Conservation (phyloP, 2,329 filamentous ascomycete species). For the Pyricularia grisea region DNA sequence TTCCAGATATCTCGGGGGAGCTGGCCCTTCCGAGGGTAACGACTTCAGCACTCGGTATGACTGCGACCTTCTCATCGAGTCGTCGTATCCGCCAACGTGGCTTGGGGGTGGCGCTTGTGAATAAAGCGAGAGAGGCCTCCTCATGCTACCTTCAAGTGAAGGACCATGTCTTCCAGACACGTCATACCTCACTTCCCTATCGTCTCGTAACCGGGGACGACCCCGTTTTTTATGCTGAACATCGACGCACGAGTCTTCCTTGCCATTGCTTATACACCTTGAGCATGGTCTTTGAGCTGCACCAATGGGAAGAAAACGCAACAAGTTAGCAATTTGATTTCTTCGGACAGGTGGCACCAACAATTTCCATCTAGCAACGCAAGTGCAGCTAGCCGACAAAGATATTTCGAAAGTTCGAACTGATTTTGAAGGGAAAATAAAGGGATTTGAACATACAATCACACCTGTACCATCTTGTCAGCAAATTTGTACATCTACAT, state of each 20-base stretch:
- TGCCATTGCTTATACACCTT: slow-evolving; percentile 67
- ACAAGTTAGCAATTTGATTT: not conserved
- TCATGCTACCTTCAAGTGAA: slow-evolving; percentile 32
- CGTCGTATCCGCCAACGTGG: slow-evolving; percentile 31
- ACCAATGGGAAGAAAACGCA: not conserved
- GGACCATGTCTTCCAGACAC: slow-evolving; percentile 32
- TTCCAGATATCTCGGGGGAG: slow-evolving; percentile 38
- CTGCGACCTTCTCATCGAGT: slow-evolving; percentile 33
- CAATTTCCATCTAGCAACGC: not conserved
- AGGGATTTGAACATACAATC: slow-evolving; percentile 44
- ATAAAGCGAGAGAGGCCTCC: slow-evolving; percentile 43
- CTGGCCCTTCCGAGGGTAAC: slow-evolving; percentile 26
- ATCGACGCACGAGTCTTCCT: slow-evolving; percentile 72
- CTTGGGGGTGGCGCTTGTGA: slow-evolving; percentile 30
- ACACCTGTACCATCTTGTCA: slow-evolving; percentile 34
- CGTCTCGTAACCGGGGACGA: slow-evolving; percentile 66
- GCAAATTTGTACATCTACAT: not conserved
- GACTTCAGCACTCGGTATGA: slow-evolving; percentile 47
- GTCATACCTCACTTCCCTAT: slow-evolving; percentile 52
- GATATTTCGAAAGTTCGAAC: not conserved
- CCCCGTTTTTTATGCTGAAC: slow-evolving; percentile 82
- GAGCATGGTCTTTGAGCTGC: slow-evolving; percentile 68
- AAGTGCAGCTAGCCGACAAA: not conserved
- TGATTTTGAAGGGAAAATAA: slow-evolving; percentile 7
- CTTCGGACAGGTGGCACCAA: not conserved